A percentile compares a stretch with the other conserved stretches of the same genome.
Conservation (phyloP, 305 asterid species). For the Ilex paraguariensis region DNA sequence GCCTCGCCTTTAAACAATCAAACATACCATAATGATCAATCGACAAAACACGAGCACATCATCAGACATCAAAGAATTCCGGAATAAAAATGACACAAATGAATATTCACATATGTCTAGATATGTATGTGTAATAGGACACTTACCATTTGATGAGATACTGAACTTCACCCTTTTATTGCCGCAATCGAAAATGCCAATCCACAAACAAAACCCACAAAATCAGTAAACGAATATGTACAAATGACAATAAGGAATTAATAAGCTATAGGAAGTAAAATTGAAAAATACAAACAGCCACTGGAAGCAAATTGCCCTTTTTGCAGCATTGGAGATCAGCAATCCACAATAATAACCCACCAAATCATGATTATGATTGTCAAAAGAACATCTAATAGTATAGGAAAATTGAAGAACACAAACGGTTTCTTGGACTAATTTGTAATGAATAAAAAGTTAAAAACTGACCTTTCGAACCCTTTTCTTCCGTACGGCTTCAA, state of each 20-base stretch:
- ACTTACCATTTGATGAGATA: constrained; percentile 94
- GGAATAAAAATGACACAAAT: background rate
- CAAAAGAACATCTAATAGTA: too few species aligned
- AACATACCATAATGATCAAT: background rate
- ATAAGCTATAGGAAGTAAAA: too few species aligned
- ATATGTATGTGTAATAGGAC: constrained; percentile 5
- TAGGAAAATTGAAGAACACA: constrained; percentile 12
- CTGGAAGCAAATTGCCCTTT: too few species aligned
- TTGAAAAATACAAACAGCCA: too few species aligned
- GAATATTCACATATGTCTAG: background rate
- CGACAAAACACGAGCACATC: background rate
- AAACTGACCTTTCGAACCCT: constrained; percentile 54
- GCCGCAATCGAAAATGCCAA: constrained; percentile 23
- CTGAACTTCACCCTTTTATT: constrained; percentile 71
- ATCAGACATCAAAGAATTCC: background rate
- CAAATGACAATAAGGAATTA: too few species aligned
- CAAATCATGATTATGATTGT: too few species aligned
- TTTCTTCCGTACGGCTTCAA: constrained; percentile 78
- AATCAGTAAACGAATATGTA: constrained; percentile 11
- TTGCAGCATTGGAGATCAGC: too few species aligned
- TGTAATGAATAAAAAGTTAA: background rate
- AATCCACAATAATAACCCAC: too few species aligned
- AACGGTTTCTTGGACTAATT: background rate
- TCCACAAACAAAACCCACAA: constrained; percentile 16
- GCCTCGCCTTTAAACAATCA: constrained; percentile 59